Evolutionary conservation across 2,329 filamentous ascomycete species (phyloP).

Genomic region (Dendrostoma leiphaemia): DNA sequence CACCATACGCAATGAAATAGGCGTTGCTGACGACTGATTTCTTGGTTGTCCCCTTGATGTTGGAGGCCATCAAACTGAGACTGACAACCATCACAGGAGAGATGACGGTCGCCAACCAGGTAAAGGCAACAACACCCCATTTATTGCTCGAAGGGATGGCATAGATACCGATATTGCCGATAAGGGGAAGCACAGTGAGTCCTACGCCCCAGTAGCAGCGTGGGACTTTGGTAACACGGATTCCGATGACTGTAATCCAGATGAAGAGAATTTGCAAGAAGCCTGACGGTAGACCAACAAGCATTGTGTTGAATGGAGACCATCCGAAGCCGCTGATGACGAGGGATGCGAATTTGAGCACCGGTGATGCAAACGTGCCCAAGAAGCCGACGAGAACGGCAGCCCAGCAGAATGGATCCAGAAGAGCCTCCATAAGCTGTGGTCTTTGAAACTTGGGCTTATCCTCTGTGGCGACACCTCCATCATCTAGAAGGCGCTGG

Average conservation of each 20-base stretch:
- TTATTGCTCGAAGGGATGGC: conserved; percentile 17
- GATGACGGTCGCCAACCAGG: conserved; percentile 24
- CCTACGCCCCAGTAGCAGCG: conserved; percentile 21
- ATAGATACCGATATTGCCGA: conserved; percentile 18
- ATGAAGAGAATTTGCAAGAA: conserved; percentile 7
- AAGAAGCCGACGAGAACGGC: not conserved
- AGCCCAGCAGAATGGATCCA: not conserved
- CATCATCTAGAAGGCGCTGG: not conserved
- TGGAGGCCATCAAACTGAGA: conserved; percentile 25
- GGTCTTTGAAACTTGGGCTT: not conserved
- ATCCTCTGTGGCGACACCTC: not conserved
- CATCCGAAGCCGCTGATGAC: conserved; percentile 21
- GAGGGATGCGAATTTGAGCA: conserved; percentile 15
- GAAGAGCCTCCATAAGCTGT: not conserved
- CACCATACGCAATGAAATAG: conserved; percentile 27
- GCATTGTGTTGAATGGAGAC: conserved; percentile 17
- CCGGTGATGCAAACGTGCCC: not conserved
- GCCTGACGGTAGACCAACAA: conserved; percentile 15
- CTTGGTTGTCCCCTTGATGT: conserved; percentile 31
- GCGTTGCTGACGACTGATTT: conserved; percentile 24
- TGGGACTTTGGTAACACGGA: not conserved
- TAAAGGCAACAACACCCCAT: conserved; percentile 26
- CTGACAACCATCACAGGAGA: conserved; percentile 20
- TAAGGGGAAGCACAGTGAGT: conserved; percentile 15
- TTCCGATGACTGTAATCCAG: not conserved